Percentiles rank a stretch among this genome's conserved stretches.
phyloP scores from a whole-genome alignment of 306 rosid genomes.

The Rosa lucieae region DNA sequence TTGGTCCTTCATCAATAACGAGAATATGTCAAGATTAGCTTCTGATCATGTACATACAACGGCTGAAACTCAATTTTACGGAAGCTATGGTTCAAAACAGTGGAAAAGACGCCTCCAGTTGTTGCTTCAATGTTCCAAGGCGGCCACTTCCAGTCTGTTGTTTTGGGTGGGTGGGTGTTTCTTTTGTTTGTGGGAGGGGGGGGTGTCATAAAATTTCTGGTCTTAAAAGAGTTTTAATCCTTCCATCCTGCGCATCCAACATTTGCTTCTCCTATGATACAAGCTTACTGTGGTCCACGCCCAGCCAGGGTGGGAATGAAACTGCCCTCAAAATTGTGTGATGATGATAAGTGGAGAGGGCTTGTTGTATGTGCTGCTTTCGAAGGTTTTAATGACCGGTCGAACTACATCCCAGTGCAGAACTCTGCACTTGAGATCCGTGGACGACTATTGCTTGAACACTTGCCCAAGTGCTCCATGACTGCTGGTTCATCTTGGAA shows the following conservation, averaged over 20 bases:
- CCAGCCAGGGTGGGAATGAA: background rate
- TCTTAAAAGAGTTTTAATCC: background rate
- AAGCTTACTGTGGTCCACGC: background rate
- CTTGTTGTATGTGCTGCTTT: slow-evolving; percentile 3
- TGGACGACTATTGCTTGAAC: too few species aligned
- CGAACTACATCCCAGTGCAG: too few species aligned
- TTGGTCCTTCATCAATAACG: too few species aligned
- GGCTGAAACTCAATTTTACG: background rate
- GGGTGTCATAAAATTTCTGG: background rate
- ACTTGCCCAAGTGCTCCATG: too few species aligned
- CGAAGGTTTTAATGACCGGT: too few species aligned
- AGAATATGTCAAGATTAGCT: too few species aligned
- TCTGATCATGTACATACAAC: too few species aligned
- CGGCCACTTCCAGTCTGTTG: background rate
- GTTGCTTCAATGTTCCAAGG: background rate
- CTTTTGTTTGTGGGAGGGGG: background rate
- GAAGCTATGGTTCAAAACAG: background rate
- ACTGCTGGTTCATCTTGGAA: too few species aligned
- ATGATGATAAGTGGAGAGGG: slow-evolving; percentile 8
- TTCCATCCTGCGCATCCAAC: background rate
- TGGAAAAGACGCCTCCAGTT: background rate
- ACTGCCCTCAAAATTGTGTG: background rate
- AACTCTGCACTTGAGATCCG: too few species aligned
- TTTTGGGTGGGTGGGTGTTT: too few species aligned
- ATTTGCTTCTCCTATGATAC: background rate